phyloP scores from a whole-genome alignment of 495 filamentous ascomycete genomes.

The Jackrogersella minutella region DNA sequence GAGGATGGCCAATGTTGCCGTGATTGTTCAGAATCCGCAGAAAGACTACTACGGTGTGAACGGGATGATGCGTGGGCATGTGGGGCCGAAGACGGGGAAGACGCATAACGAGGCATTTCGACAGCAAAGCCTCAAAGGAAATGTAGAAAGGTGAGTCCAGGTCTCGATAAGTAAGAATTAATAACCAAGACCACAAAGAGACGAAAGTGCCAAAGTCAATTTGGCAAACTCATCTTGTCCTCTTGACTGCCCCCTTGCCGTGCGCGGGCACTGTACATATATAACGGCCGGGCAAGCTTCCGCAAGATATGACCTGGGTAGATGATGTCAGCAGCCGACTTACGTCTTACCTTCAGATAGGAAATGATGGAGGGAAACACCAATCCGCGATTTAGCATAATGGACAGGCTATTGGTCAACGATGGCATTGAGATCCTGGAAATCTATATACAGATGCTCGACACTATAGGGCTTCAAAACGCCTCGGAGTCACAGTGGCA shows the following conservation, averaged over 20 bases:
- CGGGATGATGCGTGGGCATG: constrained; percentile 8
- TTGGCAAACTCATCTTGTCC: background rate
- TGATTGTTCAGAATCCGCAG: background rate
- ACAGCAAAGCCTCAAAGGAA: background rate
- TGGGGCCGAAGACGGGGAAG: constrained; percentile 17
- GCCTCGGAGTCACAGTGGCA: background rate
- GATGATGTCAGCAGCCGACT: constrained; percentile 20
- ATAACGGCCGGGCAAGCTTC: background rate
- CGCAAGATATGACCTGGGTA: too few relatives aligned
- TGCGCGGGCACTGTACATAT: background rate
- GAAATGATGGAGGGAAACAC: constrained; percentile 1
- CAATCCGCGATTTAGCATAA: background rate
- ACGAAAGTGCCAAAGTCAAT: background rate
- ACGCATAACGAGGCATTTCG: constrained; percentile 28
- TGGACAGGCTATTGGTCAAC: background rate
- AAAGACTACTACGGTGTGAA: constrained; percentile 16
- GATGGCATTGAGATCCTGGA: background rate
- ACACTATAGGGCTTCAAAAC: background rate
- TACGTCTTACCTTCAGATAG: background rate
- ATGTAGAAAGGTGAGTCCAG: background rate
- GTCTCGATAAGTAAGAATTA: background rate
- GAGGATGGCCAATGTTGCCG: constrained; percentile 4
- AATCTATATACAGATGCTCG: background rate
- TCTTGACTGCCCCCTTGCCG: background rate
- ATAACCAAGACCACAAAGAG: background rate